Conservation (phyloP, 805 yeast genomes). For the Hanseniaspora mollemarum region DNA sequence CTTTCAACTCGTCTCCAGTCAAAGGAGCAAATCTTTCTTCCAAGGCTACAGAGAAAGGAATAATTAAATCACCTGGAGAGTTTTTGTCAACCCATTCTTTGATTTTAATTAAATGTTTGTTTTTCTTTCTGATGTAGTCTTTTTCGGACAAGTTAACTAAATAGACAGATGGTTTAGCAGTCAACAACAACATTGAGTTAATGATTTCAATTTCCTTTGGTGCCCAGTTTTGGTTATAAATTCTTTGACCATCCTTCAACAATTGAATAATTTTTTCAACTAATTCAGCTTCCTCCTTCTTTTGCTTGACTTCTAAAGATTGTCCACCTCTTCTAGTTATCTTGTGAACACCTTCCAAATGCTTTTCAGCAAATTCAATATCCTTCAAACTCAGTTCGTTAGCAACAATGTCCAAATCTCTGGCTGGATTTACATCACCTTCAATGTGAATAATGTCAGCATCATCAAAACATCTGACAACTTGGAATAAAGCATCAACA, state of each 20-base stretch:
- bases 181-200: constrained; percentile 73
- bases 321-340: constrained; percentile 81
- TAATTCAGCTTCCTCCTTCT: constrained; percentile 71
- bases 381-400: constrained; percentile 92
- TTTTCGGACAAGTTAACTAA: constrained; percentile 80
- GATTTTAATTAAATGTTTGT: constrained; percentile 70
- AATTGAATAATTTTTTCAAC: constrained; percentile 62
- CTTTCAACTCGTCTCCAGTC: constrained; percentile 72
- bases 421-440: constrained; percentile 89
- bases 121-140: constrained; percentile 78
- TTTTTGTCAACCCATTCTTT: constrained; percentile 80
- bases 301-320: constrained; percentile 75
- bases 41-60: constrained; percentile 83
- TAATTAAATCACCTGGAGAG: constrained; percentile 83
- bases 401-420: constrained; percentile 84
- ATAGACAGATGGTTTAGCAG: constrained; percentile 93
- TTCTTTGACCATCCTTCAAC: constrained; percentile 76
- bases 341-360: constrained; percentile 65
- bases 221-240: constrained; percentile 79
- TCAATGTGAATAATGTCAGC: constrained; percentile 96
- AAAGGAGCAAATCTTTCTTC: constrained; percentile 86
- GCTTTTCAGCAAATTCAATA: constrained; percentile 84
- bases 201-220: constrained; percentile 83
- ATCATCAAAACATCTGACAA: constrained; percentile 94
- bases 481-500: constrained; percentile 95